Evolutionary conservation across 1,139 yeast genomes (phyloP).

Genomic region (Kodamaea suecica): DNA sequence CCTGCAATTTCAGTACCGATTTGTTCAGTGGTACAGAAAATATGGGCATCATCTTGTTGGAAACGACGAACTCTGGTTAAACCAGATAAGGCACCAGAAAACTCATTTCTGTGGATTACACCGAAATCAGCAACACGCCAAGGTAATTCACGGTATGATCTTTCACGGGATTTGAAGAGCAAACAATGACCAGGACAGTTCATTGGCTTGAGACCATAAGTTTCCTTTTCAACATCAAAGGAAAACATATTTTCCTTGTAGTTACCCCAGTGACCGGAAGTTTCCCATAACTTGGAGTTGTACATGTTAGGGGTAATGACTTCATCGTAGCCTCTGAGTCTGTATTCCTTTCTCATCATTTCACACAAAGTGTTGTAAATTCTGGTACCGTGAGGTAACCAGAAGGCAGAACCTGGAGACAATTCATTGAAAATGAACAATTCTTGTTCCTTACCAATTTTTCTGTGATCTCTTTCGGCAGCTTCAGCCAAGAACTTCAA

Average conservation of each 20-base stretch:
- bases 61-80: conserved; percentile 95
- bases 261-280: conserved; percentile 98
- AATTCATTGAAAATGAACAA: conserved; percentile 91
- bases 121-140: conserved; percentile 97
- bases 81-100: conserved; percentile 81
- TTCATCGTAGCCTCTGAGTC: conserved; percentile 91
- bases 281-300: conserved; percentile 93
- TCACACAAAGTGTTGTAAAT: conserved; percentile 84
- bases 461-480: conserved; percentile 95
- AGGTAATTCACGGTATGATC: conserved; percentile 92
- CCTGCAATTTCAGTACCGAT: conserved; percentile 77
- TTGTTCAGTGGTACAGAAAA: conserved; percentile 89
- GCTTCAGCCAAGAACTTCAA: conserved; percentile 95
- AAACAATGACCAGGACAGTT: conserved; percentile 98
- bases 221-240: conserved; percentile 92
- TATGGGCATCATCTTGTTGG: conserved; percentile 99
- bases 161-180: conserved; percentile 79
- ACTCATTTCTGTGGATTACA: conserved; percentile 92
- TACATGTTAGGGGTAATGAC: conserved; percentile 98
- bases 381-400: conserved; percentile 98
- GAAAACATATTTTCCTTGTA: conserved; percentile 96
- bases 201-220: conserved; percentile 92
- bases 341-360: conserved; percentile 76
- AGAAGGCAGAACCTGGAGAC: conserved; percentile 97
- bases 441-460: conserved; percentile 94